A percentile compares a stretch with the other conserved stretches of the same genome.
Evolutionary conservation across 345 rosid species (phyloP).

Genomic region (Citrus mangshanensis): DNA sequence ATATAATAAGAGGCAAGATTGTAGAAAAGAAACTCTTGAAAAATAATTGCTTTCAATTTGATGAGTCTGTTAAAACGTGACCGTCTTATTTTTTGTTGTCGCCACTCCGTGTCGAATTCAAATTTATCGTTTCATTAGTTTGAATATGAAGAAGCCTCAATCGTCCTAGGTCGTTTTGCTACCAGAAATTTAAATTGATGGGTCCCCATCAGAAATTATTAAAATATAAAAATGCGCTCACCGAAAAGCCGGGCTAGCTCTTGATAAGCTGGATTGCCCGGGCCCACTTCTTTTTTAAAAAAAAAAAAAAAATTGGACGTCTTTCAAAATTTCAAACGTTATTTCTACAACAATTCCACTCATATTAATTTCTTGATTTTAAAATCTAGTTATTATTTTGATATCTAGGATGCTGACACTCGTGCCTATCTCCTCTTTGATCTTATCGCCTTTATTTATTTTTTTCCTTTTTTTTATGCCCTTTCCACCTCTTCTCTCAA

Average conservation of each 20-base stretch:
- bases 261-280: not conserved
- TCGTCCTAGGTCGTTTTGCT: conserved; percentile 2
- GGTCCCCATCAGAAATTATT: conserved; percentile 3
- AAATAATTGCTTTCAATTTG: not conserved
- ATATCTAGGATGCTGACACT: conserved; percentile 30
- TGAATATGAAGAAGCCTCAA: conserved; percentile 29
- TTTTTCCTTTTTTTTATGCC: too few relatives aligned
- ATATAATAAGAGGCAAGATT: not conserved
- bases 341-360: too few relatives aligned
- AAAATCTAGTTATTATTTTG: not conserved
- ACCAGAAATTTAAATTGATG: conserved; percentile 18
- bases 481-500: not conserved
- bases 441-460: conserved; percentile 27
- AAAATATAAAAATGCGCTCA: conserved; percentile 28
- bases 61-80: not conserved
- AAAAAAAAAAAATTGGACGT: too few relatives aligned
- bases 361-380: too few relatives aligned
- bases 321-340: too few relatives aligned
- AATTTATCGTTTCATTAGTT: not conserved
- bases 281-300: conserved; percentile 1
- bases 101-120: conserved; percentile 12
- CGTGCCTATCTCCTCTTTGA: conserved; percentile 34
- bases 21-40: not conserved
- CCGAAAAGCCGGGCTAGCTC: conserved; percentile 17
- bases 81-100: too few relatives aligned